Percentiles rank a stretch among this genome's conserved stretches.
Evolutionary conservation across 208 protist genomes (phyloP).

Genomic region (Leishmania major): DNA sequence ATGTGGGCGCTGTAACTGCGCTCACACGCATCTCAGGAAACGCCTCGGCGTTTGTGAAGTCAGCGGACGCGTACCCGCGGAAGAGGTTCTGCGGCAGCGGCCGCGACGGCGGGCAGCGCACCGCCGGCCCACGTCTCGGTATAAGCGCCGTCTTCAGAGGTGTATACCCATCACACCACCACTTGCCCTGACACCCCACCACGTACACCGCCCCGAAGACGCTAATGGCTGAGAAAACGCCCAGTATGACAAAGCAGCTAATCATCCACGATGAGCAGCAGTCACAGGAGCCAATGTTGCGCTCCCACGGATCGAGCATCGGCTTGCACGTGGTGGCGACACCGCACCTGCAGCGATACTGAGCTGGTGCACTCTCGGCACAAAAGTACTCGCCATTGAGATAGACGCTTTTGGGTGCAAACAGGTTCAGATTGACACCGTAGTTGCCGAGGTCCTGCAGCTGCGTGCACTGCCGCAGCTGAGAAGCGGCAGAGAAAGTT

Average conservation of each 20-base stretch:
- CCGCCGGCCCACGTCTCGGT: constrained; percentile 40
- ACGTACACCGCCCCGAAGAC: constrained; percentile 36
- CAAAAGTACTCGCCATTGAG: constrained; percentile 38
- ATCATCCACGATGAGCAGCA: constrained; percentile 69
- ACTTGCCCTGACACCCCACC: constrained; percentile 38
- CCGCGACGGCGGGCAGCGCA: constrained; percentile 34
- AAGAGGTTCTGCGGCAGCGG: constrained; percentile 64
- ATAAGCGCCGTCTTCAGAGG: constrained; percentile 39
- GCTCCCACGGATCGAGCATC: constrained; percentile 36
- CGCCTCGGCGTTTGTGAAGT: constrained; percentile 50
- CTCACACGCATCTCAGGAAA: not conserved
- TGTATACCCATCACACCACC: constrained; percentile 71
- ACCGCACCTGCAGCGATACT: constrained; percentile 37
- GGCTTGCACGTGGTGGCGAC: constrained; percentile 23
- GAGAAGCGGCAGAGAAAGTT: not conserved
- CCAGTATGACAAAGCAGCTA: constrained; percentile 38
- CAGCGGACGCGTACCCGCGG: constrained; percentile 43
- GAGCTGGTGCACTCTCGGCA: constrained; percentile 11
- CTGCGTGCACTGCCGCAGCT: constrained; percentile 14
- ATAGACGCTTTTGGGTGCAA: constrained; percentile 17
- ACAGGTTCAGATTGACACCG: constrained; percentile 25
- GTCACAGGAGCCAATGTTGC: constrained; percentile 64
- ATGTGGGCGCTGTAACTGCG: not conserved
- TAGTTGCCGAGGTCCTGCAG: constrained; percentile 18
- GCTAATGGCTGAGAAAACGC: constrained; percentile 20